A percentile compares a stretch with the other conserved stretches of the same genome.
phyloP scores from a whole-genome alignment of 1,284 basidiomycete genomes.

The Stygiomarasmius scandens region DNA sequence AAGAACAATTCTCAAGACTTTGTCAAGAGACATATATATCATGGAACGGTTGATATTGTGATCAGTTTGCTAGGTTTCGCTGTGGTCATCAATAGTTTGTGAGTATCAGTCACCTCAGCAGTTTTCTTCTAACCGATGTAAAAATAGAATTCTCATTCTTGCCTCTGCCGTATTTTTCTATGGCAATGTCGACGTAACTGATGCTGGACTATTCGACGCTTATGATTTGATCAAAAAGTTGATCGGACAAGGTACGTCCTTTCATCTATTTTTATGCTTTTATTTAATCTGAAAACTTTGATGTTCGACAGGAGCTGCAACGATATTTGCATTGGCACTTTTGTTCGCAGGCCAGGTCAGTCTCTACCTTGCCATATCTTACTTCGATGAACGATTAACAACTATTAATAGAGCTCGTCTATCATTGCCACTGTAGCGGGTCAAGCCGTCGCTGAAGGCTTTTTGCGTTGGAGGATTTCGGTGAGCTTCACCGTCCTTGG shows the following conservation, averaged over 20 bases:
- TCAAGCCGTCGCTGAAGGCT: constrained; percentile 92
- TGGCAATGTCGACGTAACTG: constrained; percentile 14
- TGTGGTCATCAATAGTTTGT: constrained; percentile 86
- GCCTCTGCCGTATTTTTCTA: no score
- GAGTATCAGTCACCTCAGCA: constrained; percentile 22
- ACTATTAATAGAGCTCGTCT: constrained; percentile 70
- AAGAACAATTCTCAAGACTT: constrained; percentile 72
- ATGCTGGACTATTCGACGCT: constrained; percentile 83
- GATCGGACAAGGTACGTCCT: constrained; percentile 66
- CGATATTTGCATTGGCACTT: constrained; percentile 85
- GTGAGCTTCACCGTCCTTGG: constrained; percentile 27
- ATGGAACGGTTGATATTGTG: constrained; percentile 73
- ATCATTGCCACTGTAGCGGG: constrained; percentile 93
- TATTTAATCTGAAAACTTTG: neutral
- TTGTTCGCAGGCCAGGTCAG: constrained; percentile 76
- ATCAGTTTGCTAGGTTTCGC: constrained; percentile 78
- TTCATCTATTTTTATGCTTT: neutral
- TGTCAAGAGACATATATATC: constrained; percentile 76
- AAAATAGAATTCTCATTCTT: no score
- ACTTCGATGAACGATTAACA: no score
- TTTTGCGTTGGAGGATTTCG: constrained; percentile 87
- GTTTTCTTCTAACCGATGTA: constrained; percentile 6
- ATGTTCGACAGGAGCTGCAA: constrained; percentile 58
- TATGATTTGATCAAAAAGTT: constrained; percentile 69
- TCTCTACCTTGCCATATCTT: neutral